Evolutionary conservation across 225 moss, liverwort and hornwort species (phyloP), one percentile per base, ranked within the genome.

Genomic region (Sphagnum contortum): DNA sequence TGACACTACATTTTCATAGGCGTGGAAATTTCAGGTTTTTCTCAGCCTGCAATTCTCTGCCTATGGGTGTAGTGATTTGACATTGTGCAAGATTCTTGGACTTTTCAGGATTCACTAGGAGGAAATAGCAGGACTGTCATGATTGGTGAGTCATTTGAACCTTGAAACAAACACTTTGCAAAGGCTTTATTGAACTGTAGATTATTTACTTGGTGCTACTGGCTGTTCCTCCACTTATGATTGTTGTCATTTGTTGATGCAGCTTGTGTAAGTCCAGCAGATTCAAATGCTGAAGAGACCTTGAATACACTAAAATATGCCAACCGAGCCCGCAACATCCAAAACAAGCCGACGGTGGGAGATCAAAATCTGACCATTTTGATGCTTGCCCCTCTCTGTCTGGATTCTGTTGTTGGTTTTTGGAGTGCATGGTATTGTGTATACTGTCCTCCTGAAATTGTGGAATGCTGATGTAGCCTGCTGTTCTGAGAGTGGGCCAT

Each of bases 241-340:
- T 62, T 56, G 13, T 44, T 8, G 6, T 5, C 52, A 66, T 55
- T 47, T 44, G 58, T 55, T 50, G 59, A 58, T 76, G 77, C 92
- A 95, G 95, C 95, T 63, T 95, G 95, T 69, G 95, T 95, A 6
- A 92, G 95, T 79, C 95, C 95, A 69, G 95, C 92, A 50, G 95
- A 95, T 77, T 88, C 92, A 12, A 95, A 95, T 72, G 86, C 85
- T 4, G 95, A 95, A 67, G 95, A 95, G 69, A 92, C 95, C 3
- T 67, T 83, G 51, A 95, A 95, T 66, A 95, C 95, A n/a, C 76
- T 95, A 52, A 95, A 95, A 67, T 95, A 95, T 62, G 95, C 95
- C 29, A 95, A 92, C 77, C 77, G 95, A 58, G 95, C 95, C 50
- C 86, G 95, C 57, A 95, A 95, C 63, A 95, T 95, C 68, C 95